Conservation (phyloP, 345 rosid species). For the Acer negundo region DNA sequence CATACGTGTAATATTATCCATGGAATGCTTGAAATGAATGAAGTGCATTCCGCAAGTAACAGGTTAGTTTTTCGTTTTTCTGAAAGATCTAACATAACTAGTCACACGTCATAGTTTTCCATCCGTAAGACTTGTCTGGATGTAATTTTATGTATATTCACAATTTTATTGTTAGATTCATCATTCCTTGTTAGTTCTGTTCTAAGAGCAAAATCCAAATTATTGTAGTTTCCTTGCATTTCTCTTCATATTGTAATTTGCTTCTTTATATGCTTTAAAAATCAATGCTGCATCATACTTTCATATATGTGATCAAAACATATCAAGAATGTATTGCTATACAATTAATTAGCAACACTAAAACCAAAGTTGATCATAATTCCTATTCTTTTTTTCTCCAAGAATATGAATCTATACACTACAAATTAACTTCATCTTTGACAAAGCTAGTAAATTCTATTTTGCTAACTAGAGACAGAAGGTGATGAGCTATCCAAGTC, state of each 20-base stretch:
- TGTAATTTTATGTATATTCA: no score
- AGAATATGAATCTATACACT: slow-evolving; percentile 2
- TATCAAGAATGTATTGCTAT: no score
- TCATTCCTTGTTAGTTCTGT: background rate
- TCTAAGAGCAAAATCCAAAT: background rate
- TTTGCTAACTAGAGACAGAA: background rate
- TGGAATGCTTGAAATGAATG: background rate
- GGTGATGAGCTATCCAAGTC: background rate
- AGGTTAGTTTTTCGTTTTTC: background rate
- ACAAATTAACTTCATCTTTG: background rate
- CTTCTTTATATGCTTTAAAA: no score
- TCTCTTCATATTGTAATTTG: no score
- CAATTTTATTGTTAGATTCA: background rate
- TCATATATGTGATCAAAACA: no score
- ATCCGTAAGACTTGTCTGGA: background rate
- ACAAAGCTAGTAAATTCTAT: background rate
- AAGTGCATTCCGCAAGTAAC: background rate
- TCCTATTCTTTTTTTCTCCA: background rate
- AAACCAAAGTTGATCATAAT: no score
- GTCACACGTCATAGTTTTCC: background rate
- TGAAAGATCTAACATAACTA: background rate
- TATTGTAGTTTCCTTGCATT: background rate
- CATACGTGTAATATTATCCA: background rate
- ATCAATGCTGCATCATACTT: no score
- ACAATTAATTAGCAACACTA: no score